phyloP scores from a whole-genome alignment of 495 filamentous ascomycete species.

The Xylaria sp. region DNA sequence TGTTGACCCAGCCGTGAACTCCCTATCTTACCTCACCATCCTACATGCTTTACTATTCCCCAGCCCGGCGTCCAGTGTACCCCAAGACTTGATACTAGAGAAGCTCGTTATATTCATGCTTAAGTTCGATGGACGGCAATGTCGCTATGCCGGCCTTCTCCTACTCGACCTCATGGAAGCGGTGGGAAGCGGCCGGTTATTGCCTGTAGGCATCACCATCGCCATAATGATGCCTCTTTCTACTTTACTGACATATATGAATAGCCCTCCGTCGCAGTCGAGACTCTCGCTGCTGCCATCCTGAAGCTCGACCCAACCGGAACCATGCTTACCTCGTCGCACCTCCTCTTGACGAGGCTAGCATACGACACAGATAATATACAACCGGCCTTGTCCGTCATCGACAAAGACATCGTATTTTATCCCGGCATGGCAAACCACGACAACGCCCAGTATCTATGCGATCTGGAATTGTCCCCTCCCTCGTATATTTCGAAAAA shows the following conservation, averaged over 20 bases:
- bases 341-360: slow-evolving; percentile 66
- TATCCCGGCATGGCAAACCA: slow-evolving; percentile 59
- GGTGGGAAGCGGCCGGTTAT: slow-evolving; percentile 37
- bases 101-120: slow-evolving; percentile 49
- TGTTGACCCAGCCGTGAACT: slow-evolving; percentile 48
- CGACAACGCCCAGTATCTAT: slow-evolving; percentile 33
- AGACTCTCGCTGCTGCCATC: slow-evolving; percentile 68
- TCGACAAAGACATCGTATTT: slow-evolving; percentile 72
- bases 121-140: slow-evolving; percentile 53
- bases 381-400: slow-evolving; percentile 65
- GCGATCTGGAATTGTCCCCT: slow-evolving; percentile 45
- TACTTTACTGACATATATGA: slow-evolving; percentile 20
- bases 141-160: slow-evolving; percentile 48
- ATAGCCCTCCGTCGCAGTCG: slow-evolving; percentile 66
- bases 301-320: slow-evolving; percentile 75
- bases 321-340: slow-evolving; percentile 71
- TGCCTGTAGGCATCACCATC: slow-evolving; percentile 44
- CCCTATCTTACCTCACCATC: slow-evolving; percentile 53
- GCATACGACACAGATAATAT: slow-evolving; percentile 61
- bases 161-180: slow-evolving; percentile 42
- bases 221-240: not conserved
- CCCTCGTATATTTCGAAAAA: slow-evolving; percentile 60
- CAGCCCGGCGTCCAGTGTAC: slow-evolving; percentile 27
- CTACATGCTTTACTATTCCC: slow-evolving; percentile 41
- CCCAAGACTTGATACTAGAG: slow-evolving; percentile 39